Percentiles rank a stretch among this genome's conserved stretches.
Conservation (phyloP, 2,329 filamentous ascomycete species). For the Epichloe gansuensis region DNA sequence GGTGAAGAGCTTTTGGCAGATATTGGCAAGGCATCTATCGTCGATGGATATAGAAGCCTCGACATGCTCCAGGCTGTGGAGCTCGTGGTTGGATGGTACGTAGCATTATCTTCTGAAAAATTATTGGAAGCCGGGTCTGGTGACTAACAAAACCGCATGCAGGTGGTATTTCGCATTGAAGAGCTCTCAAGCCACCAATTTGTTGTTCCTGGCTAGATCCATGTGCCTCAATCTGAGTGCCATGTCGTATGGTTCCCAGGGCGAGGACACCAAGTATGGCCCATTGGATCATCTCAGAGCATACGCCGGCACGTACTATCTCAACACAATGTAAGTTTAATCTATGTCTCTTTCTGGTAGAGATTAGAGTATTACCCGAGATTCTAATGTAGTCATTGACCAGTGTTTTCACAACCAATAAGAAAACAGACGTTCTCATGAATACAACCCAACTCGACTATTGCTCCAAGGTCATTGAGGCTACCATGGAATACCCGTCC, state of each 20-base stretch:
- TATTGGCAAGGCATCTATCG: conserved; percentile 26
- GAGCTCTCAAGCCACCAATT: conserved; percentile 36
- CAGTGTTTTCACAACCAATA: conserved; percentile 33
- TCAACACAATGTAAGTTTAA: conserved; percentile 32
- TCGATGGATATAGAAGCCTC: conserved; percentile 30
- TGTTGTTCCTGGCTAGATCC: conserved; percentile 35
- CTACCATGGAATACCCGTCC: conserved; percentile 28
- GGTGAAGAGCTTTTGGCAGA: conserved; percentile 33
- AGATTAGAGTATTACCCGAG: no score
- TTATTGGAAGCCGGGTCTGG: neutral
- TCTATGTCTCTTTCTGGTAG: neutral
- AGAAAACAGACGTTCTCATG: conserved; percentile 36
- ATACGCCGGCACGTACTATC: conserved; percentile 37
- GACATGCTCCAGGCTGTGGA: conserved; percentile 36
- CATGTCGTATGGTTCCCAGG: conserved; percentile 14
- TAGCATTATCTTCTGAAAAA: neutral
- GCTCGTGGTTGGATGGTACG: conserved; percentile 34
- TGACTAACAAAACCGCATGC: neutral
- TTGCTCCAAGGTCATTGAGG: conserved; percentile 30
- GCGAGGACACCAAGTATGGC: conserved; percentile 14
- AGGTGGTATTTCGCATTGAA: conserved; percentile 37
- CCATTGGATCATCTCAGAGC: conserved; percentile 33
- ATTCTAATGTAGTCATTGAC: neutral
- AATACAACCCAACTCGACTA: conserved; percentile 30
- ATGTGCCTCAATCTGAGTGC: conserved; percentile 31